These are phyloP conservation scores for Ogataea angusta DNA, from an alignment of 805 yeast species.

Conservation along the genomic window DNA sequence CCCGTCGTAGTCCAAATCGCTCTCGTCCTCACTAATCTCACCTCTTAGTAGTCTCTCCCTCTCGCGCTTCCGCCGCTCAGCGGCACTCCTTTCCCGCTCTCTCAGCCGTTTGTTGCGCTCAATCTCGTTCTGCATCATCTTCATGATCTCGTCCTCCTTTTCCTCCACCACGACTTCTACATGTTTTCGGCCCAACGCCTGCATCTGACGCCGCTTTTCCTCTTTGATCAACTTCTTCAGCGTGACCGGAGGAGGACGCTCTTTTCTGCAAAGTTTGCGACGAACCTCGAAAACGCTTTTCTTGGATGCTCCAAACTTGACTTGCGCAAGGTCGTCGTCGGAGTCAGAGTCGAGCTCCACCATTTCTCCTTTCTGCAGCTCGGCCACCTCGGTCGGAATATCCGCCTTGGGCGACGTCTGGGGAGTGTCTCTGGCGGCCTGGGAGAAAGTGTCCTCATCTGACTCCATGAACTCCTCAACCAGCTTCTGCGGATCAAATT, in stretches of 20 bases:
- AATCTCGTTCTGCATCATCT: slow-evolving; percentile 25
- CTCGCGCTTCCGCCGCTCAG: slow-evolving; percentile 8
- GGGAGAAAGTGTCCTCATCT: slow-evolving; percentile 22
- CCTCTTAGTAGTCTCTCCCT: slow-evolving; percentile 17
- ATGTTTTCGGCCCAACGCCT: slow-evolving; percentile 11
- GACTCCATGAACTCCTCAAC: slow-evolving; percentile 21
- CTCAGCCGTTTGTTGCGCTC: slow-evolving; percentile 14
- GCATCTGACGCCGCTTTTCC: slow-evolving; percentile 17
- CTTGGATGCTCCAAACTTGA: slow-evolving; percentile 14
- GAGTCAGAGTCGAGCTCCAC: slow-evolving; percentile 19
- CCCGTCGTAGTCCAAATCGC: slow-evolving; percentile 24
- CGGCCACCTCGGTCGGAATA: neutral
- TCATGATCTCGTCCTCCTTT: slow-evolving; percentile 20
- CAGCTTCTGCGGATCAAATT: slow-evolving; percentile 23
- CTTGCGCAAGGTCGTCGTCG: slow-evolving; percentile 18
- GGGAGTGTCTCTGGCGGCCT: slow-evolving; percentile 15
- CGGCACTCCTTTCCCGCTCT: slow-evolving; percentile 16
- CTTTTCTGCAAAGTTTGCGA: slow-evolving; percentile 15
- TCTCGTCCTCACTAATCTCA: slow-evolving; percentile 32
- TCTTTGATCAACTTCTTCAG: slow-evolving; percentile 16
- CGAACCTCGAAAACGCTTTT: slow-evolving; percentile 15
- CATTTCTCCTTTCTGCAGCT: slow-evolving; percentile 1
- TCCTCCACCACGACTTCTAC: slow-evolving; percentile 12
- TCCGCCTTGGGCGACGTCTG: slow-evolving; percentile 20
- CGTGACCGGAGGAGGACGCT: slow-evolving; percentile 11